Evolutionary conservation across 2,329 filamentous ascomycete species (phyloP), one percentile per base, ranked within the genome.

Genomic region (Cercospora janseana): DNA sequence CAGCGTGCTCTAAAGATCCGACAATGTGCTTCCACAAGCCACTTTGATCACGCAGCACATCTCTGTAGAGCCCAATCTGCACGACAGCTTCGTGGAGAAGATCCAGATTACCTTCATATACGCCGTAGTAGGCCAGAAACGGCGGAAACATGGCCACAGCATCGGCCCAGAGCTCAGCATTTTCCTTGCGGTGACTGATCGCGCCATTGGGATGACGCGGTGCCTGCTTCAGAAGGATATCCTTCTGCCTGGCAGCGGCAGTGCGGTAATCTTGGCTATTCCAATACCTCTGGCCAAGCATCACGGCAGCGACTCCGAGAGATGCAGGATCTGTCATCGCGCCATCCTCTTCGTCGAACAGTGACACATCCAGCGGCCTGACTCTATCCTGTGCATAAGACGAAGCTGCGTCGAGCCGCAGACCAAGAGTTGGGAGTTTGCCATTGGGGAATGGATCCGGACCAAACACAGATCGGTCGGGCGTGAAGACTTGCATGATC

Each of bases 111-210:
- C 65, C 59, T 0, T 59, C 63, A 10, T 66, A 67, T 6, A 74
- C 70, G 20, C 66, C 74, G 58, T 72, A 71, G 57, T 74, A 77
- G 3, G 75, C 75, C 13, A 77, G 61, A 32, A 73, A 73, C 1
- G 76, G 75, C n/a, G 75, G 74, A 1, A 69, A 70, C 75, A 77
- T 78, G 57, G 73, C 74, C 5, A 76, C 51, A 55, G 72, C 75
- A 58, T 79, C 76, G 10, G 74, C 69, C 73, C 75, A 77, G 7
- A 77, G 63, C 50, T 77, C 72, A 3, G 70, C 56, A 5, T 66
- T 63, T 12, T 69, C 64, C 18, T 69, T 61, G 20, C 75, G 68
- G 55, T 79, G 75, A 38, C 71, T 75, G 41, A 78, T 75, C 2
- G 76, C 75, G 23, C 72, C 72, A 48, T 77, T 76, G 12, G 61